Percentiles rank a stretch among this genome's conserved stretches.
Evolutionary conservation across 257 asterid genomes (phyloP).

Genomic region (Gentiana macrophylla): DNA sequence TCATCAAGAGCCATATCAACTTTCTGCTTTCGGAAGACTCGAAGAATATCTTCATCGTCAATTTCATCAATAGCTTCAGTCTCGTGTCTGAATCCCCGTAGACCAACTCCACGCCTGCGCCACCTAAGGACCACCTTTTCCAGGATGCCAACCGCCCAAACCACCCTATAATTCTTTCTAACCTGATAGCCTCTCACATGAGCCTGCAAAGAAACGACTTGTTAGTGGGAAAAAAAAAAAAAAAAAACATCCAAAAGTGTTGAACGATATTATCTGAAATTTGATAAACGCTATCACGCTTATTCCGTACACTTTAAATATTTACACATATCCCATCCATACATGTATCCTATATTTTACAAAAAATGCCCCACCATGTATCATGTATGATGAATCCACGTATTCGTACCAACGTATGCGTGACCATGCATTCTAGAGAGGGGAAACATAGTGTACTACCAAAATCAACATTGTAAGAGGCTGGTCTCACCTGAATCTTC

Average conservation of each 20-base stretch:
- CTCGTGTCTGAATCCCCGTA: slow-evolving; percentile 67
- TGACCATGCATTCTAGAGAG: not conserved
- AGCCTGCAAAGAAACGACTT: slow-evolving; percentile 42
- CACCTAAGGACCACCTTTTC: slow-evolving; percentile 89
- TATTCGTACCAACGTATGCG: too few species aligned
- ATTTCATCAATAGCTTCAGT: slow-evolving; percentile 36
- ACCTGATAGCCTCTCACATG: slow-evolving; percentile 94
- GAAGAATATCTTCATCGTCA: slow-evolving; percentile 77
- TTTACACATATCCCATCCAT: too few species aligned
- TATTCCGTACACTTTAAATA: too few species aligned
- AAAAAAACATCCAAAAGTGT: too few species aligned
- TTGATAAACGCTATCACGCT: too few species aligned
- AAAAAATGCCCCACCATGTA: too few species aligned
- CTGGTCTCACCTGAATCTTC: slow-evolving; percentile 67
- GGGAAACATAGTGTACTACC: too few species aligned
- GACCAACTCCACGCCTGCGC: slow-evolving; percentile 79
- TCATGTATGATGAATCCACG: too few species aligned
- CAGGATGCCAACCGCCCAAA: slow-evolving; percentile 92
- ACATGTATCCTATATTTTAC: too few species aligned
- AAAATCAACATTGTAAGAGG: not conserved
- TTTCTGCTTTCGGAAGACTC: slow-evolving; percentile 72
- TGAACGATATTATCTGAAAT: too few species aligned
- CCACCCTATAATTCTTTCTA: slow-evolving; percentile 59
- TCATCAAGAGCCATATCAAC: slow-evolving; percentile 74
- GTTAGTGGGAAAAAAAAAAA: too few species aligned